These are phyloP conservation scores for Fraxinus ornus DNA, from an alignment of 305 asterid species.

Conservation along the genomic window DNA sequence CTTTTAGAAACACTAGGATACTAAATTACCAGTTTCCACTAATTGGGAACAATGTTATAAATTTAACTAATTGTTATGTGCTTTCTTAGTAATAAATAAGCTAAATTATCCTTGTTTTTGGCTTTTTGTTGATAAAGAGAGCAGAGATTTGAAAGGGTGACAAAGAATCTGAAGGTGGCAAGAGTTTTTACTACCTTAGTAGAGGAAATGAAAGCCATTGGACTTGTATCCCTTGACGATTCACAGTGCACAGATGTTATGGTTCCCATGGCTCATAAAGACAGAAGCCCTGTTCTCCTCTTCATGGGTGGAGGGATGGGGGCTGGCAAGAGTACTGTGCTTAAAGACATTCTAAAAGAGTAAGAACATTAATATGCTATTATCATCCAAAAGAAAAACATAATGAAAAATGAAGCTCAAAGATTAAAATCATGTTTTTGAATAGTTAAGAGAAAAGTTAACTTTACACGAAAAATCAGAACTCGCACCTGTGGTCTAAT, in stretches of 20 bases:
- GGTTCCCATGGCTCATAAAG: constrained; percentile 98
- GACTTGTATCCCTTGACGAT: constrained; percentile 75
- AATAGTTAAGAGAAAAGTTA: constrained; percentile 1
- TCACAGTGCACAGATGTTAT: constrained; percentile 93
- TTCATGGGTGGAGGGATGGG: constrained; percentile 99
- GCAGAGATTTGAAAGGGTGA: constrained; percentile 88
- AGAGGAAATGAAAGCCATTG: constrained; percentile 99
- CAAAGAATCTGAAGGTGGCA: constrained; percentile 94
- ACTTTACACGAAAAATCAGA: not conserved
- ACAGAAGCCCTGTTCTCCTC: constrained; percentile 90
- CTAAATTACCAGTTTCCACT: not conserved
- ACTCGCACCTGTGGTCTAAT: not conserved
- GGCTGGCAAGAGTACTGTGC: constrained; percentile 95
- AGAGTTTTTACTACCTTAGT: constrained; percentile 87
- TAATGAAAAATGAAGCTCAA: not conserved
- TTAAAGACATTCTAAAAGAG: constrained; percentile 95
- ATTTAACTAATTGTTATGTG: not conserved
- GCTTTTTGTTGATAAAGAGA: constrained; percentile 49
- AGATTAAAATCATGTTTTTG: not conserved
- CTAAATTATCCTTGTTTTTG: not conserved
- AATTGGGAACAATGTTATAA: not conserved
- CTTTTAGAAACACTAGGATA: not conserved
- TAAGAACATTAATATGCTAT: constrained; percentile 35
- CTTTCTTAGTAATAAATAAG: not conserved
- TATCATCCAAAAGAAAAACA: not conserved